phyloP scores from a whole-genome alignment of 2,329 filamentous ascomycete species.

The Calonectria pauciramosa region DNA sequence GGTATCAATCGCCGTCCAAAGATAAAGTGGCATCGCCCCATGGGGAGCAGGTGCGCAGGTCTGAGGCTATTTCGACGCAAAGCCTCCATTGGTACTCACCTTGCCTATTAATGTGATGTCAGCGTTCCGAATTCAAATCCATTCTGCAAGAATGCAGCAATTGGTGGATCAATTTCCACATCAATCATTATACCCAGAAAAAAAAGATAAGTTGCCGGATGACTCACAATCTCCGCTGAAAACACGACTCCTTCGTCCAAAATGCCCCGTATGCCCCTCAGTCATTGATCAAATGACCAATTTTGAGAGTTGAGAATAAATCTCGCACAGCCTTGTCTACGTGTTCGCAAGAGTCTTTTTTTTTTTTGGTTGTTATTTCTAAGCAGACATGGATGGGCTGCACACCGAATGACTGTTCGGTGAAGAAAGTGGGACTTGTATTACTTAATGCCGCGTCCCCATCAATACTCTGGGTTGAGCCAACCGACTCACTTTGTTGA shows the following conservation, averaged over 20 bases:
- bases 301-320: background rate
- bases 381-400: background rate
- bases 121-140: too few relatives aligned
- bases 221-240: background rate
- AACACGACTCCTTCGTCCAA: background rate
- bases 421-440: background rate
- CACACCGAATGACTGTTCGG: background rate
- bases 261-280: background rate
- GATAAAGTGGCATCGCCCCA: constrained; percentile 1
- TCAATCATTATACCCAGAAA: background rate
- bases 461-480: background rate
- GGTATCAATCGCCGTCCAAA: background rate
- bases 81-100: background rate
- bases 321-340: too few relatives aligned
- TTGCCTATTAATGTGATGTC: too few relatives aligned
- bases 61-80: background rate
- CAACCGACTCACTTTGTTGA: background rate
- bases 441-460: background rate
- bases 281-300: background rate
- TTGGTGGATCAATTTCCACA: background rate
- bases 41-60: background rate
- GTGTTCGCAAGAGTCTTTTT: background rate
- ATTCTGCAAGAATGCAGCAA: background rate
- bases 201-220: background rate
- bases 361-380: background rate